Base-by-base conservation (phyloP, 2,329 filamentous ascomycete genomes). In the Aureobasidium melanogenum region DNA sequence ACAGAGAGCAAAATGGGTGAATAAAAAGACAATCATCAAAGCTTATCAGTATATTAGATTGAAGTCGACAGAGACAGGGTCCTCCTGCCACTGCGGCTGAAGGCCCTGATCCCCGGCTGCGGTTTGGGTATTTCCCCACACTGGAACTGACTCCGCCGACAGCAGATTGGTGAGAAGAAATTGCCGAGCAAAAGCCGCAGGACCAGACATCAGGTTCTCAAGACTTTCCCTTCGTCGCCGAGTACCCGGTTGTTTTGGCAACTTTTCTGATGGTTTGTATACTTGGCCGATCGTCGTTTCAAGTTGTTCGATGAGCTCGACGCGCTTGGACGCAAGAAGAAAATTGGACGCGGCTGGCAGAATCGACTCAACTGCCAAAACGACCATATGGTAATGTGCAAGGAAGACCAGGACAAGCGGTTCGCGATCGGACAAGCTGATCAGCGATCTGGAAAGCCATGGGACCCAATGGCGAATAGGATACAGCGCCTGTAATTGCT, bases 341-440 rank as follows among this genome's bases (percentile, higher is more conserved):
- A 36, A 28, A 15, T 54, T 54, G 19, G 38, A 15, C 30, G 58
- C 28, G 48, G 58, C 47, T 6, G 58, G 58, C 5, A 61, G 22
- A 30, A 44, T 51, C 19, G 58, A 28, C 30, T 61, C 58, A 26
- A 61, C 41, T 44, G 47, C 58, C 15, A 61, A 15, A 38, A 38
- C 39, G 28, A 61, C 58, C 58, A 61, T 61, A 32, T 61, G 38
- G 19, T 54, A 61, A 30, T 61, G 58, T 28, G 58, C 58, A 5
- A 52, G 47, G 10, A 61, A 61, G 6, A 61, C 24, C 19, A 61
- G 12, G 1, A 54, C 4, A 15, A 52, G 50, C 7, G 58, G 58
- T 38, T 61, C 38, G 22, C 58, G 38, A 28, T 52, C 48, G 26
- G 47, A 36, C 5, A 61, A 17, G 8, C 46, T 30, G n/a, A 24